phyloP scores from a whole-genome alignment of 768 basidiomycete species.

The Pisolithus sp. region DNA sequence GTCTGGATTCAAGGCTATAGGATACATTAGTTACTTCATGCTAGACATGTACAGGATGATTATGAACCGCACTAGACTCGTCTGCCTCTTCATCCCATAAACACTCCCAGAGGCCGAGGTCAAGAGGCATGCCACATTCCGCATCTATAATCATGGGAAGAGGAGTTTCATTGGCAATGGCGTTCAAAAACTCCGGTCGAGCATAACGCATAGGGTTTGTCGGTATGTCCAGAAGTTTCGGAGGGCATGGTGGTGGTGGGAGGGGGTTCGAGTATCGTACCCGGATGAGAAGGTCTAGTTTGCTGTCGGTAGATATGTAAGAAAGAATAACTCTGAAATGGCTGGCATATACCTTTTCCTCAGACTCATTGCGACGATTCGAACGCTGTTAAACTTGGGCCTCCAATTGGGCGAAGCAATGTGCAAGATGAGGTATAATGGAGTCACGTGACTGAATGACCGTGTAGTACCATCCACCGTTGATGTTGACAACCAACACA shows the following conservation, averaged over 20 bases:
- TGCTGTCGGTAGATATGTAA: conserved; percentile 36
- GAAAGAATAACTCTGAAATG: neutral
- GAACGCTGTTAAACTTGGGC: neutral
- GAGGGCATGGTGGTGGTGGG: conserved; percentile 94
- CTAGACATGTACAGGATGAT: neutral
- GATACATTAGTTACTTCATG: neutral
- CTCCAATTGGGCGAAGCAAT: too few relatives aligned
- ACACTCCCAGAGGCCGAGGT: conserved; percentile 75
- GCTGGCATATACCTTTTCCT: conserved; percentile 43
- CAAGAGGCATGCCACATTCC: conserved; percentile 94
- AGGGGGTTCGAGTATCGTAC: conserved; percentile 93
- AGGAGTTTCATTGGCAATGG: conserved; percentile 72
- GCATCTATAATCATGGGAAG: conserved; percentile 96
- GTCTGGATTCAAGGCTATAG: conserved; percentile 59
- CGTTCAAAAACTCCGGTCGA: conserved; percentile 75
- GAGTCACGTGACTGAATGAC: too few relatives aligned
- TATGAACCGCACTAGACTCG: conserved; percentile 46
- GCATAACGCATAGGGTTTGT: conserved; percentile 87
- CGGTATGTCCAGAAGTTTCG: conserved; percentile 88
- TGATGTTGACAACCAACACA: too few relatives aligned
- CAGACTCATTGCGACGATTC: conserved; percentile 38
- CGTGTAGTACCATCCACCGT: too few relatives aligned
- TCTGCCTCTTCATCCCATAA: conserved; percentile 78
- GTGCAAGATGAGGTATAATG: too few relatives aligned
- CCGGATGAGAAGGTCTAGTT: conserved; percentile 86